phyloP scores from a whole-genome alignment of 1,139 yeast species.

The Blastobotrys aristatus region DNA sequence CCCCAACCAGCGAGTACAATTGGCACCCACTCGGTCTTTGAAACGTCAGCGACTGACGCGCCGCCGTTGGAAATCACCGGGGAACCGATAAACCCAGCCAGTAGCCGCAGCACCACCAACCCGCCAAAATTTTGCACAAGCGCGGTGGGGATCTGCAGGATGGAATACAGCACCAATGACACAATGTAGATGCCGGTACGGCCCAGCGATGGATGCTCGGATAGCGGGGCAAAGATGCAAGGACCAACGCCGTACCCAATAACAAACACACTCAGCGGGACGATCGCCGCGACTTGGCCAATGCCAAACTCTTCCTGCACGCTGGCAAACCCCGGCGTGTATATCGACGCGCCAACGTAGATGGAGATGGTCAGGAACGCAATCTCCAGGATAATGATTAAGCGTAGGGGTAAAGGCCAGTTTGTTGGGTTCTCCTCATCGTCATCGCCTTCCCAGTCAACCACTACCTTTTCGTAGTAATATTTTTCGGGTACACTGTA shows the following conservation, averaged over 20 bases:
- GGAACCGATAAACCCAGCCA: conserved; percentile 74
- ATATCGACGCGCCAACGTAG: conserved; percentile 58
- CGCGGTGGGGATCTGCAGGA: conserved; percentile 49
- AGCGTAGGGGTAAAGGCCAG: conserved; percentile 45
- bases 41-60: conserved; percentile 68
- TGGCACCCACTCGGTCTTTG: conserved; percentile 18
- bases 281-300: conserved; percentile 41
- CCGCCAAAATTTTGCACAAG: conserved; percentile 46
- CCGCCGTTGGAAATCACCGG: conserved; percentile 87
- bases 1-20: conserved; percentile 48
- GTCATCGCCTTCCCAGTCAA: conserved; percentile 45
- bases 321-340: conserved; percentile 49
- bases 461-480: conserved; percentile 16
- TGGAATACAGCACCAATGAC: conserved; percentile 51
- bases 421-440: conserved; percentile 58
- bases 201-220: conserved; percentile 50
- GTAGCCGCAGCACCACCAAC: conserved; percentile 61
- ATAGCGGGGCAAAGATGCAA: conserved; percentile 49
- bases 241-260: conserved; percentile 58
- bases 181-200: conserved; percentile 49
- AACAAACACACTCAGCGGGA: conserved; percentile 53
- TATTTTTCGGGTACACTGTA: conserved; percentile 13
- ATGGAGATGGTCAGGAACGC: conserved; percentile 48
- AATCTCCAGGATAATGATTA: conserved; percentile 39
- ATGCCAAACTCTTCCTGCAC: conserved; percentile 43